A percentile compares a stretch with the other conserved stretches of the same genome.
These are phyloP conservation scores for Saccharomycopsis fibuligera DNA, from an alignment of 805 yeast genomes.

Conservation along the genomic window DNA sequence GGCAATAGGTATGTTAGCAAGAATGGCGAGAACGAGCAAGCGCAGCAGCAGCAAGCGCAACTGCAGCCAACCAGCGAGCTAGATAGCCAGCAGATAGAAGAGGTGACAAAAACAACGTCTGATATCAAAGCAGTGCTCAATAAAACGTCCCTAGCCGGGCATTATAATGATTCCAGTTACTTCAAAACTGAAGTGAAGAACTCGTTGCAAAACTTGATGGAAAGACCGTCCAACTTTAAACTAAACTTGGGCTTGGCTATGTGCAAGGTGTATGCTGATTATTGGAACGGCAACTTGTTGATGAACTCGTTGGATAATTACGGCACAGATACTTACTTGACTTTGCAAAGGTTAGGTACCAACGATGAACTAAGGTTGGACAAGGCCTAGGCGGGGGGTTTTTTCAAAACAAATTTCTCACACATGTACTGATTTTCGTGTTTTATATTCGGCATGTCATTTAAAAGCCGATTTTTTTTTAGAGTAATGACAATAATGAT, in stretches of 20 bases:
- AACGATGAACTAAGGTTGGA: conserved; percentile 62
- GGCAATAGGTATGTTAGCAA: conserved; percentile 22
- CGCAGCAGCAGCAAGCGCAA: neutral
- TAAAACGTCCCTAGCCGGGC: conserved; percentile 38
- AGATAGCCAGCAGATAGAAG: too few species aligned
- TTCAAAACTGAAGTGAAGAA: conserved; percentile 1
- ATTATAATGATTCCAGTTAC: conserved; percentile 26
- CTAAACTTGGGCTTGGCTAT: conserved; percentile 88
- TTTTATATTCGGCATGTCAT: too few species aligned
- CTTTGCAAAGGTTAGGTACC: conserved; percentile 72
- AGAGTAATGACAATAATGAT: too few species aligned
- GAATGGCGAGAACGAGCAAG: neutral
- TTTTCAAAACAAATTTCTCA: too few species aligned
- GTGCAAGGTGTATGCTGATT: conserved; percentile 89
- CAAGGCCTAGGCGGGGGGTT: conserved; percentile 63
- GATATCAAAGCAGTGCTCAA: neutral
- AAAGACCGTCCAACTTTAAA: conserved; percentile 67
- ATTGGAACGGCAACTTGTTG: conserved; percentile 90
- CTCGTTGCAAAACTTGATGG: conserved; percentile 49
- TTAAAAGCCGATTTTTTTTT: too few species aligned
- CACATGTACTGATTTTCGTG: too few species aligned
- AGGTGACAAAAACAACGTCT: too few species aligned
- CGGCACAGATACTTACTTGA: conserved; percentile 83
- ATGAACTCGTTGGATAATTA: conserved; percentile 83
- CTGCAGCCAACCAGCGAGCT: too few species aligned